A percentile compares a stretch with the other conserved stretches of the same genome.
These are phyloP conservation scores for Boletus insuetus DNA, from an alignment of 768 basidiomycete species.

Conservation along the genomic window DNA sequence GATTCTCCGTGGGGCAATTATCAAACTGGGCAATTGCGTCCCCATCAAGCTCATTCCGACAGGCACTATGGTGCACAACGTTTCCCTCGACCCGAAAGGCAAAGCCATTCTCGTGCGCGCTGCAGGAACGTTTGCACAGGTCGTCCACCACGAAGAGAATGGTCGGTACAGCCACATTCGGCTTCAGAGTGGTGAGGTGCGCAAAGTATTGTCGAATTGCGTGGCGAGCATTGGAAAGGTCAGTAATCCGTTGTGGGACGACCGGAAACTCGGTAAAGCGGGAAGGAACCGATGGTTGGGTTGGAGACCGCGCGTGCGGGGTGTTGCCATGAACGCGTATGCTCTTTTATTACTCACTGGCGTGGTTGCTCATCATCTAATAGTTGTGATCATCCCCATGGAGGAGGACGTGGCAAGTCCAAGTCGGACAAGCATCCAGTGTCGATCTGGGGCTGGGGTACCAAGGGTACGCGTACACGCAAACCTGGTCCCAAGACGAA, in stretches of 20 bases:
- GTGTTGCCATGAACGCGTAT: conserved; percentile 96
- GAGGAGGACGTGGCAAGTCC: conserved; percentile 96
- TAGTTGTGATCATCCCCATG: conserved; percentile 90
- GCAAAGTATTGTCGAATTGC: conserved; percentile 77
- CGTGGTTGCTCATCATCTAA: not conserved
- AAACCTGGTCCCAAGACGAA: conserved; percentile 90
- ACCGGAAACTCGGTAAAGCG: conserved; percentile 84
- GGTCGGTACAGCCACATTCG: conserved; percentile 79
- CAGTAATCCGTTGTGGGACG: conserved; percentile 89
- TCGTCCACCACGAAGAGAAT: conserved; percentile 72
- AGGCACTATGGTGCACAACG: conserved; percentile 86
- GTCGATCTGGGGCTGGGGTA: conserved; percentile 89
- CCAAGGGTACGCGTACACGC: conserved; percentile 90
- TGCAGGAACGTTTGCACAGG: conserved; percentile 82
- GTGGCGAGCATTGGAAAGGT: conserved; percentile 89
- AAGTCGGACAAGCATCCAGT: conserved; percentile 95
- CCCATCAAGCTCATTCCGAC: conserved; percentile 88
- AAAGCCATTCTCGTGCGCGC: conserved; percentile 83
- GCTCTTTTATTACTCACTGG: conserved; percentile 23
- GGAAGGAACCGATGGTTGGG: conserved; percentile 89
- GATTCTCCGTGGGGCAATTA: conserved; percentile 75
- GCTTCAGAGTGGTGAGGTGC: conserved; percentile 89
- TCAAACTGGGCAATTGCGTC: conserved; percentile 92
- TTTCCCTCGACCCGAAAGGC: conserved; percentile 73
- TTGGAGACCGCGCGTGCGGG: conserved; percentile 78